phyloP scores from a whole-genome alignment of 1,284 basidiomycete genomes.

The Sutorius eximius region DNA sequence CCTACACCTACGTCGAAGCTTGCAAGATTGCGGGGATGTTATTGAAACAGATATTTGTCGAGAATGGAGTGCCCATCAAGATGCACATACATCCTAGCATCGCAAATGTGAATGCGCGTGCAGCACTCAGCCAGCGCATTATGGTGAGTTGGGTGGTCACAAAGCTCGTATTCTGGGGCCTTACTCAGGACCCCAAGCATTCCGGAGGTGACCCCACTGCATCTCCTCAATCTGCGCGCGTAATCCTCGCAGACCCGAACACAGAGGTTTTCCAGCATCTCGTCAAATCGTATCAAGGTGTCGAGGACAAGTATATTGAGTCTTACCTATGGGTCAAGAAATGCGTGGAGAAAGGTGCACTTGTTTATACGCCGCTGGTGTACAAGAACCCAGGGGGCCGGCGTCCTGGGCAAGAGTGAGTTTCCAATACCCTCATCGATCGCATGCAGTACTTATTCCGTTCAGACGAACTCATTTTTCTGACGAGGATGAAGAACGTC shows the following conservation, averaged over 20 bases:
- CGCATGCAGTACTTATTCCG: constrained; percentile 2
- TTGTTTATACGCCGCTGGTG: constrained; percentile 67
- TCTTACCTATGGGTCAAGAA: constrained; percentile 79
- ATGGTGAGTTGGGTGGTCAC: constrained; percentile 47
- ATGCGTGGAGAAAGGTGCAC: constrained; percentile 64
- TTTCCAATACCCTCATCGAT: constrained; percentile 2
- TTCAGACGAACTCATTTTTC: constrained; percentile 72
- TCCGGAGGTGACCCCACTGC: constrained; percentile 74
- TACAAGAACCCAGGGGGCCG: constrained; percentile 81
- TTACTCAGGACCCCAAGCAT: constrained; percentile 46
- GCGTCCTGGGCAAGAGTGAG: constrained; percentile 76
- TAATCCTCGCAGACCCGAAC: constrained; percentile 75
- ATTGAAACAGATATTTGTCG: constrained; percentile 71
- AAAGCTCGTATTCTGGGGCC: background rate
- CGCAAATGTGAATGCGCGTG: constrained; percentile 67
- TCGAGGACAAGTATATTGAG: constrained; percentile 70
- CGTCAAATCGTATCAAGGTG: constrained; percentile 64
- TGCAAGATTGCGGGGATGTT: constrained; percentile 72
- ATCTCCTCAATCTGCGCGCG: constrained; percentile 61
- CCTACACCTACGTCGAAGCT: constrained; percentile 74
- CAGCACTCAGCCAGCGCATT: constrained; percentile 61
- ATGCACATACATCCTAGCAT: constrained; percentile 80
- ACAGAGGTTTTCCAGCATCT: constrained; percentile 70
- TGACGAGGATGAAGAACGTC: constrained; percentile 65
- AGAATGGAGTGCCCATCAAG: constrained; percentile 57